Conservation (phyloP, 176 grass and related monocot genomes). For the Zea mays region Zm-B73-REFERENCE-NAM-5.0 NC_050100.1:198502501-198503000, state of each 20-base stretch:
- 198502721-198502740: constrained; percentile 22
- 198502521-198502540: constrained; percentile 1
- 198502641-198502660: constrained; percentile 28
- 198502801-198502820: constrained; percentile 20
- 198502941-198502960: constrained; percentile 53
- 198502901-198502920: constrained; percentile 25
- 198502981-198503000: constrained; percentile 56
- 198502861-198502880: constrained; percentile 38
- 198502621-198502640: constrained; percentile 20
- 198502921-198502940: constrained; percentile 40
- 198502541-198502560: constrained; percentile 11
- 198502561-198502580: constrained; percentile 33
- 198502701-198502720: constrained; percentile 24
- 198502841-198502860: constrained; percentile 29
- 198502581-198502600: constrained; percentile 25
- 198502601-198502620: constrained; percentile 36
- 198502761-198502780: constrained; percentile 10
- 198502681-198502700: constrained; percentile 62
- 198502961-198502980: constrained; percentile 55
- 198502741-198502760: constrained; percentile 26
- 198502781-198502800: constrained; percentile 16
- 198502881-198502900: constrained; percentile 32
- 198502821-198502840: constrained; percentile 47
- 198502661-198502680: constrained; percentile 38
- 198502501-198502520: constrained; percentile 28